Evolutionary conservation across 2,329 filamentous ascomycete genomes (phyloP), one percentile per base, ranked within the genome.

Genomic region (Pseudogymnoascus sp.): DNA sequence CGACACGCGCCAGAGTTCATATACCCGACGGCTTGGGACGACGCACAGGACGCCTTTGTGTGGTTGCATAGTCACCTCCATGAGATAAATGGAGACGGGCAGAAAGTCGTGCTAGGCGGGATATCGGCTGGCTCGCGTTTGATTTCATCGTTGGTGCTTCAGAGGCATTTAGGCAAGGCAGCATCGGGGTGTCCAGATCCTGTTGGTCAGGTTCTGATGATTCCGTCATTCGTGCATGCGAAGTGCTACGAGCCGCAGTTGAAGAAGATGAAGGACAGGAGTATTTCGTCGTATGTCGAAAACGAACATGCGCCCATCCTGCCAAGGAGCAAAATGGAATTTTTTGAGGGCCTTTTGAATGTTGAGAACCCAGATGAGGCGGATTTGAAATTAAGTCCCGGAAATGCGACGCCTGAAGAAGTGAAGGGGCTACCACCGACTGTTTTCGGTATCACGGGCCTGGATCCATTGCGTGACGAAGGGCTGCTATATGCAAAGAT

Each of bases 241-340:
- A 67, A 72, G n/a, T 56, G 49, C 16, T 56, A 34, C 16, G 28
- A 18, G 16, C 49, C 49, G 2, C 73, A 77, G 12, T 31, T 77
- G 6, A 69, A 68, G 9, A 71, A 74, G 64, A 68, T 81, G 59
- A 74, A 71, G 16, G 72, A 76, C 18, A 74, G 70, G 0, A 72
- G 73, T 0, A 46, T 79, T 0, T 82, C 80, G 0, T 82, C 79
- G 0, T 79, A 77, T 61, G 70, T 72, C 5, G 71, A 80, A 64
- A 79, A 79, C 63, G 76, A 76, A 34, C 61, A 79, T 12, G 83
- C 84, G 0, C 81, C 83, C 0, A 72, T 85, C 1, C 66, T 83
- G 60, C 76, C 81, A 0, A 65, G 76, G n/a, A 71, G 68, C 1
- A 70, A 72, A 5, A 71, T 78, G 49, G 72, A 40, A 25, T 75